Percentiles rank a stretch among this genome's conserved stretches.
Evolutionary conservation across 768 basidiomycete genomes (phyloP).

Genomic region (Hericium erinaceus): DNA sequence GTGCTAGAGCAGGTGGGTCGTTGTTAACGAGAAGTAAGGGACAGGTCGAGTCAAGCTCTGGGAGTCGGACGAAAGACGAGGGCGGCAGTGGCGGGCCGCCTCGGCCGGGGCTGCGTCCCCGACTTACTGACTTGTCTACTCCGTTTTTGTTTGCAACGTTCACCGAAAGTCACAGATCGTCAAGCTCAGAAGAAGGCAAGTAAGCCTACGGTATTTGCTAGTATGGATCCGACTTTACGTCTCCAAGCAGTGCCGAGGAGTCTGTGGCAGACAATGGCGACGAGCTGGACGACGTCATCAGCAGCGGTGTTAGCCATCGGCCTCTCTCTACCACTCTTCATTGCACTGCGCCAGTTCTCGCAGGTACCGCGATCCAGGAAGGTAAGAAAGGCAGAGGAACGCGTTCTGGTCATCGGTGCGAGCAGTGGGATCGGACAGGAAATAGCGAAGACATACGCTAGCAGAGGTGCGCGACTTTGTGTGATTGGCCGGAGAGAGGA

Average conservation of each 20-base stretch:
- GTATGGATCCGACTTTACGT: not conserved
- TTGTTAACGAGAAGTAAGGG: no score
- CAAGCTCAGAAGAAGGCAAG: no score
- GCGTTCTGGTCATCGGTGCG: slow-evolving; percentile 76
- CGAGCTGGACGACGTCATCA: not conserved
- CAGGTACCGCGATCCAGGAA: slow-evolving; percentile 23
- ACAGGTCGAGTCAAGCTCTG: no score
- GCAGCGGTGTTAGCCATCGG: not conserved
- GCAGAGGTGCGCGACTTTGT: slow-evolving; percentile 67
- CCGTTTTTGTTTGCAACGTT: no score
- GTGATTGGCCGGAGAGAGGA: slow-evolving; percentile 58
- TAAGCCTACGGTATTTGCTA: no score
- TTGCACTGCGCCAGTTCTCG: not conserved
- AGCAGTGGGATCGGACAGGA: slow-evolving; percentile 75
- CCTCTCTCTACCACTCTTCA: not conserved
- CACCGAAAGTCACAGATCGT: no score
- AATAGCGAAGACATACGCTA: slow-evolving; percentile 62
- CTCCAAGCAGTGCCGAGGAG: not conserved
- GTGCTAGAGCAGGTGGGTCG: no score
- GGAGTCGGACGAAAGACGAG: no score
- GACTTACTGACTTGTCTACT: no score
- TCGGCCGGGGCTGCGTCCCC: no score
- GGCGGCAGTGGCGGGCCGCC: no score
- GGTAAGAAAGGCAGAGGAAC: slow-evolving; percentile 42
- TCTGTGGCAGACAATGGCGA: not conserved